phyloP scores from a whole-genome alignment of 1,284 basidiomycete species.

The Sporisorium iseilematis-ciliati region DNA sequence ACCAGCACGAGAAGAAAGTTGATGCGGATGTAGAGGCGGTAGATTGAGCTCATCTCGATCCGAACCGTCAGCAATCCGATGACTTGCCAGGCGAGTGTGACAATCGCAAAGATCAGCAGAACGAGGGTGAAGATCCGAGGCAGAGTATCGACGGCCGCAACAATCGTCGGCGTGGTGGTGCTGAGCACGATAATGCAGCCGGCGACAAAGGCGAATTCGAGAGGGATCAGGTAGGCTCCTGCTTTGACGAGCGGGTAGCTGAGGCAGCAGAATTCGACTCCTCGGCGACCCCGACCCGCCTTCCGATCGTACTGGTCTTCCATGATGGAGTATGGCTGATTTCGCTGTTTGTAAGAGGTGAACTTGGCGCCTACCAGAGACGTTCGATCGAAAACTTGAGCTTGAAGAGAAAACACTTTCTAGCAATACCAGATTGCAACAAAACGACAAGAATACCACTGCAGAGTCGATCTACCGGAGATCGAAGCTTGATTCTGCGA shows the following conservation, averaged over 20 bases:
- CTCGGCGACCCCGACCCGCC: slow-evolving; percentile 14
- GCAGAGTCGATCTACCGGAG: slow-evolving; percentile 32
- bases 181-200: slow-evolving; percentile 45
- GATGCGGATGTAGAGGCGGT: slow-evolving; percentile 51
- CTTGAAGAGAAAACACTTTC: background rate
- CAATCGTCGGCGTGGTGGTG: slow-evolving; percentile 41
- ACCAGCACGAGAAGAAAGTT: slow-evolving; percentile 44
- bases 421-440: slow-evolving; percentile 40
- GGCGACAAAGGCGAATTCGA: slow-evolving; percentile 50
- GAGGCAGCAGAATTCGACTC: slow-evolving; percentile 51
- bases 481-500: slow-evolving; percentile 12
- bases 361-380: slow-evolving; percentile 18
- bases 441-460: background rate
- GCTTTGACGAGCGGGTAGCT: slow-evolving; percentile 51
- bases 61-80: slow-evolving; percentile 40
- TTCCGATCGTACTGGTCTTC: background rate
- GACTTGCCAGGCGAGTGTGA: slow-evolving; percentile 40
- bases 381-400: background rate
- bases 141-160: slow-evolving; percentile 41
- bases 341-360: too few species aligned
- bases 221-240: slow-evolving; percentile 48
- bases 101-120: slow-evolving; percentile 31
- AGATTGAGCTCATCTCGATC: slow-evolving; percentile 42
- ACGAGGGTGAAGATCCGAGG: slow-evolving; percentile 28
- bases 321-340: slow-evolving; percentile 9